Conservation (phyloP, 225 moss, liverwort and hornwort species). For the Antitrichia curtipendula region DNA sequence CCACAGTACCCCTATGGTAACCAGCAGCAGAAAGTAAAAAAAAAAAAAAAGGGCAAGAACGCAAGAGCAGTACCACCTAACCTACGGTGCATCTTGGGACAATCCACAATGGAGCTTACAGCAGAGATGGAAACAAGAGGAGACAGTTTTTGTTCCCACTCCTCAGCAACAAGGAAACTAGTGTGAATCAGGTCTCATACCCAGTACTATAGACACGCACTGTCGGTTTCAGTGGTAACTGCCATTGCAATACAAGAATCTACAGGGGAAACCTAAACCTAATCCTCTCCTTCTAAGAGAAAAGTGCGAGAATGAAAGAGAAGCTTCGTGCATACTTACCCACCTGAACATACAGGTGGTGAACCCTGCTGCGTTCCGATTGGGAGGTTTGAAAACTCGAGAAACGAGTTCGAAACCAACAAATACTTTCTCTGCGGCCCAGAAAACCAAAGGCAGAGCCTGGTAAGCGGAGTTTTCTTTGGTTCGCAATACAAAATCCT, state of each 20-base stretch:
- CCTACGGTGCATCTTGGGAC: constrained; percentile 17
- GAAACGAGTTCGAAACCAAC: constrained; percentile 15
- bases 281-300: constrained; percentile 10
- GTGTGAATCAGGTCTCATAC: not conserved
- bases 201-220: constrained; percentile 32
- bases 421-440: constrained; percentile 30
- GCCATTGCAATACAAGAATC: constrained; percentile 52
- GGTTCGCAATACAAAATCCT: constrained; percentile 48
- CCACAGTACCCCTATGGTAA: constrained; percentile 17
- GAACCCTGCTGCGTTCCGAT: constrained; percentile 12
- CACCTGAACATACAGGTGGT: constrained; percentile 15
- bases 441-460: constrained; percentile 32
- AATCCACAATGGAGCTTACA: constrained; percentile 15
- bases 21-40: constrained; percentile 5
- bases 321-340: constrained; percentile 26
- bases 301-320: constrained; percentile 10
- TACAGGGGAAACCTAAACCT: constrained; percentile 36
- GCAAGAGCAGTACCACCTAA: constrained; percentile 8
- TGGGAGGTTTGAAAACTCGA: constrained; percentile 15
- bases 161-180: constrained; percentile 15
- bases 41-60: not conserved
- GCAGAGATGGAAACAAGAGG: constrained; percentile 9
- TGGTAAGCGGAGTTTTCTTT: constrained; percentile 19
- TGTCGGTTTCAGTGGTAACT: constrained; percentile 23
- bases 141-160: constrained; percentile 7